These are phyloP conservation scores for Ceratocystis alfenasii DNA, from an alignment of 2,329 filamentous ascomycete species.

Conservation along the genomic window DNA sequence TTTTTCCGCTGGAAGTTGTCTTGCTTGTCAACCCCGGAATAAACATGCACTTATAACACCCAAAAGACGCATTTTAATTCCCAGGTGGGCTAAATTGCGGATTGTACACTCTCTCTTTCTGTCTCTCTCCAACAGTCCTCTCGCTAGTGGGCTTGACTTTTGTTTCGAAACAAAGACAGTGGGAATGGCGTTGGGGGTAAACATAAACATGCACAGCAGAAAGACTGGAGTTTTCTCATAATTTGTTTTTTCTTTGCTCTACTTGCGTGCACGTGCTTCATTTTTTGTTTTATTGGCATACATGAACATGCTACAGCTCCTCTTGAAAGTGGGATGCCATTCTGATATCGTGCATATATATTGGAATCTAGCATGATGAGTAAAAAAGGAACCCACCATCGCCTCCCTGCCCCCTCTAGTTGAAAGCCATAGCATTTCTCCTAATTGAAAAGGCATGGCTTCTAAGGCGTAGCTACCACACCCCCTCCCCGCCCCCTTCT, in stretches of 20 bases:
- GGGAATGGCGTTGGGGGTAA: neutral
- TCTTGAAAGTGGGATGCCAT: too few relatives aligned
- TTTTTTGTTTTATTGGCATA: neutral
- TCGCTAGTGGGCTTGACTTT: neutral
- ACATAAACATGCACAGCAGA: neutral
- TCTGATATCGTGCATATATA: too few relatives aligned
- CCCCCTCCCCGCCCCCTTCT: neutral
- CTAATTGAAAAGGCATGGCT: too few relatives aligned
- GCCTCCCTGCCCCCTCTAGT: too few relatives aligned
- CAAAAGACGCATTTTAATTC: neutral
- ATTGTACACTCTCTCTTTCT: too few relatives aligned
- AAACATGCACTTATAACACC: too few relatives aligned
- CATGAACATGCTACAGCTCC: neutral
- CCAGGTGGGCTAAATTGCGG: neutral
- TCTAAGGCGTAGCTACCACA: neutral
- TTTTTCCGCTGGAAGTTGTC: neutral
- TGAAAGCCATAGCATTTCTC: too few relatives aligned
- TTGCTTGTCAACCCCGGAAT: neutral
- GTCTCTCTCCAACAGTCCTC: neutral
- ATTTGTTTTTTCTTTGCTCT: neutral
- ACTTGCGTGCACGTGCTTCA: neutral
- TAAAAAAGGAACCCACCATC: too few relatives aligned
- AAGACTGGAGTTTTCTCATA: neutral
- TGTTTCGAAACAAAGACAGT: constrained; percentile 1
- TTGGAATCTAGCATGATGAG: too few relatives aligned